phyloP scores from a whole-genome alignment of 2,329 filamentous ascomycete genomes.

The Fusarium brevicatenulatum region DNA sequence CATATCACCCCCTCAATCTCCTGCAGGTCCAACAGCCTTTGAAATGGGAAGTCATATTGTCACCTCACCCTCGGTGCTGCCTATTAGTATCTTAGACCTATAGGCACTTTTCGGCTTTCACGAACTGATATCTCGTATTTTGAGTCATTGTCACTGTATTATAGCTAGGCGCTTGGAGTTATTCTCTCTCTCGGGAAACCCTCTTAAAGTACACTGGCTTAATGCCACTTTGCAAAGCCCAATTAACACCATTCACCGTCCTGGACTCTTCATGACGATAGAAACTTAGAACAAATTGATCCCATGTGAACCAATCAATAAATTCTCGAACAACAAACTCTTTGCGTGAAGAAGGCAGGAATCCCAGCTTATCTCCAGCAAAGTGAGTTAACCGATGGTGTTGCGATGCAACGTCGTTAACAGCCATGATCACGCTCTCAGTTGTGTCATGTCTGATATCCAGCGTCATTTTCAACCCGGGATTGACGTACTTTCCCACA shows the following conservation, averaged over 20 bases:
- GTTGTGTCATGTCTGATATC: neutral
- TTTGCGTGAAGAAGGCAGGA: neutral
- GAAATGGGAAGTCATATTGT: neutral
- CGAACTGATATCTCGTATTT: accelerated
- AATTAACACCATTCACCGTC: accelerated
- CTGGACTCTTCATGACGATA: neutral
- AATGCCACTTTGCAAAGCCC: neutral
- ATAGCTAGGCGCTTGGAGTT: accelerated
- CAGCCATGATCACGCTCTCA: accelerated
- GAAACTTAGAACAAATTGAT: neutral
- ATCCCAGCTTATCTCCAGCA: neutral
- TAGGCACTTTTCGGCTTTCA: neutral
- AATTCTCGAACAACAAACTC: neutral
- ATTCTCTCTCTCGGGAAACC: accelerated
- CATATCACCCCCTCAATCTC: constrained; percentile 33
- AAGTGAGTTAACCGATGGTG: neutral
- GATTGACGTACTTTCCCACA: neutral
- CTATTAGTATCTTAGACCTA: neutral
- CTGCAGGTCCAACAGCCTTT: neutral
- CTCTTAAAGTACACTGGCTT: neutral
- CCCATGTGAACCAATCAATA: neutral
- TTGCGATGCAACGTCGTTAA: neutral
- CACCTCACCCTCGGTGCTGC: neutral
- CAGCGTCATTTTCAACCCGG: neutral
- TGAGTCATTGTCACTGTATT: accelerated